phyloP scores from a whole-genome alignment of 1,139 yeast genomes.

The Arxiozyma slooffiae region DNA sequence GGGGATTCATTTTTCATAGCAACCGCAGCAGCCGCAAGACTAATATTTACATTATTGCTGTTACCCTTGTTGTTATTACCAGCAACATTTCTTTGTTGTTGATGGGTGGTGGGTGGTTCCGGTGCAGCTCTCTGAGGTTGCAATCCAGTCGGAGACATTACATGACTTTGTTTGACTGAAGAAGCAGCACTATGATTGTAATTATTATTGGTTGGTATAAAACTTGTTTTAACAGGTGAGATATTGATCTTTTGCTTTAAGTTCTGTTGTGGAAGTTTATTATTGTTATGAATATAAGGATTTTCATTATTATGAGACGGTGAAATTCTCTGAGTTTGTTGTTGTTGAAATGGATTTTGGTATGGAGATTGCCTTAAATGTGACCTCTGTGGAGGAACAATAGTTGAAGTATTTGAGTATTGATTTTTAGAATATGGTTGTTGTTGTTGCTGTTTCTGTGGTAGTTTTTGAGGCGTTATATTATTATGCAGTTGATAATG shows the following conservation, averaged over 20 bases:
- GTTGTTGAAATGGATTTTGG: constrained; percentile 7
- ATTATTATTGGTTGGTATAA: constrained; percentile 24
- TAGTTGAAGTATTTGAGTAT: constrained; percentile 5
- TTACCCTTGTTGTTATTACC: background rate
- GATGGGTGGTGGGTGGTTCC: constrained; percentile 13
- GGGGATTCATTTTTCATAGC: constrained; percentile 14
- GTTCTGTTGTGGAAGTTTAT: constrained; percentile 6
- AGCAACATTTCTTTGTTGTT: constrained; percentile 16
- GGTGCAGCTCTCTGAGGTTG: constrained; percentile 16
- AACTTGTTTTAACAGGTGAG: constrained; percentile 12
- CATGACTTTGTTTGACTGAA: constrained; percentile 11
- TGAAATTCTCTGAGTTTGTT: constrained; percentile 2
- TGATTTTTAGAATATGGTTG: constrained; percentile 3
- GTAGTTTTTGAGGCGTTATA: constrained; percentile 2
- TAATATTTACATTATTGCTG: constrained; percentile 4
- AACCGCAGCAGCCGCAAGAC: constrained; percentile 22
- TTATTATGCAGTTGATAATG: constrained; percentile 7
- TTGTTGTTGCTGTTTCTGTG: constrained; percentile 18
- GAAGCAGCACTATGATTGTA: constrained; percentile 9
- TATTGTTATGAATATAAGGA: constrained; percentile 9
- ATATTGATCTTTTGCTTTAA: constrained; percentile 5
- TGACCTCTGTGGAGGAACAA: constrained; percentile 7
- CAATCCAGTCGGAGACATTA: background rate
- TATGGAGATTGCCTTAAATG: constrained; percentile 7
- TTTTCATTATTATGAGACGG: constrained; percentile 3